Base-by-base conservation (phyloP, 108 stramenopile genomes). In the Fistulifera pelliculosa region DNA sequence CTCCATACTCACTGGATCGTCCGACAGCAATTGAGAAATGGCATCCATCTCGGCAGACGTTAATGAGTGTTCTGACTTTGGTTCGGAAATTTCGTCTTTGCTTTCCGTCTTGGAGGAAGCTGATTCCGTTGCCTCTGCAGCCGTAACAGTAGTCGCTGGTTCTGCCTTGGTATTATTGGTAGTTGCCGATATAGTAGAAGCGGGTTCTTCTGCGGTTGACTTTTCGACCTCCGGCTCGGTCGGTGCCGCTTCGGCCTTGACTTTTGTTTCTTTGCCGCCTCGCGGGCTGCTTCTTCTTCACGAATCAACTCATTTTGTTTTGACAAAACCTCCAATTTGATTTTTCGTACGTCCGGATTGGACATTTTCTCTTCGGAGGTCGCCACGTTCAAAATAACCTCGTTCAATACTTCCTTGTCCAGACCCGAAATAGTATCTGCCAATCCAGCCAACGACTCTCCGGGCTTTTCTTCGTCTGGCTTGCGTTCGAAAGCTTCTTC, bases 311-410 rank as follows among this genome's bases (percentile, higher is more conserved):
- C 82, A 57, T 89, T 89, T 54, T 88, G 85, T 54, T 80, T 75
- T 43, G 77, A 60, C 15, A 94, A 43, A 28, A 90, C 84, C 44
- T 87, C 84, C 8, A 94, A 66, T 52, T 86, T 84, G 27, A 90
- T 76, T 56, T 87, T 90, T 56, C 78, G 70, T 11, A 89, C 70
- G 42, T 83, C 80, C 3, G 83, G 65, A 64, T 83, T 69, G 1
- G 66, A 68, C 39, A 69, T 74, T 39, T 65, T 77, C 58, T 95
- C 95, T 60, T 87, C 72, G 1, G 75, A 73, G 21, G 87, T 80
- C n/a, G 94, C 95, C 47, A 85, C 93, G 41, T 90, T 85, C 16
- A 96, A 64, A n/a, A 98, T 73, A 24, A 95, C 91, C 70, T 98
- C 97, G 54, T 96, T 94, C 42, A 98, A 58, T 23, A 96, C 88